Conservation (phyloP, 192 early-diverging fungal genomes). For the Coemansia sp. region DNA sequence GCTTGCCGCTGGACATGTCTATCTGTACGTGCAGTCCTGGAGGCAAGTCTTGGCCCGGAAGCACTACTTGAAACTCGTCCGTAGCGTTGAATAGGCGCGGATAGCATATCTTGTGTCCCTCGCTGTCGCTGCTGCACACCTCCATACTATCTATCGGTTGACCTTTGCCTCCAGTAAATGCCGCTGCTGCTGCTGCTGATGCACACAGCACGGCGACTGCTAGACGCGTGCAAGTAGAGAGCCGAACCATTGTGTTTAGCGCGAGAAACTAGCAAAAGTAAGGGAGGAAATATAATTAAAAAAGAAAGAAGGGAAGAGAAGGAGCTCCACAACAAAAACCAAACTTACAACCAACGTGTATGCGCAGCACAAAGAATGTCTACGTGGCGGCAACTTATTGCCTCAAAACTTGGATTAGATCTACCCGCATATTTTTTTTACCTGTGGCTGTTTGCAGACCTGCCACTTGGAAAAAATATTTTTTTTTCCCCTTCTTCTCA, state of each 20-base stretch:
- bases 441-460: too few relatives aligned
- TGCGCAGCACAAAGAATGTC: background rate
- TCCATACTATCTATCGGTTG: background rate
- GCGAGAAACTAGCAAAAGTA: background rate
- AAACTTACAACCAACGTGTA: background rate
- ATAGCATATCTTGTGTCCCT: conserved; percentile 56
- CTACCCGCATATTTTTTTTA: too few relatives aligned
- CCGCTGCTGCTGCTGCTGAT: conserved; percentile 9
- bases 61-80: conserved; percentile 61
- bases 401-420: too few relatives aligned
- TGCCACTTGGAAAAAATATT: background rate
- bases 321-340: background rate
- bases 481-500: too few relatives aligned
- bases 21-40: conserved; percentile 66
- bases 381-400: too few relatives aligned
- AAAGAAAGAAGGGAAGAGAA: background rate
- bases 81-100: conserved; percentile 63
- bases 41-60: conserved; percentile 65
- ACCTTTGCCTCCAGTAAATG: background rate
- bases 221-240: background rate
- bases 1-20: conserved; percentile 62
- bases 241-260: conserved; percentile 9
- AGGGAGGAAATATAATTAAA: background rate
- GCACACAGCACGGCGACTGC: conserved; percentile 5
- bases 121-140: conserved; percentile 35